Evolutionary conservation across 176 grass and related monocot species (phyloP), one percentile per base, ranked within the genome.

Genomic region (Oryza meridionalis): DNA sequence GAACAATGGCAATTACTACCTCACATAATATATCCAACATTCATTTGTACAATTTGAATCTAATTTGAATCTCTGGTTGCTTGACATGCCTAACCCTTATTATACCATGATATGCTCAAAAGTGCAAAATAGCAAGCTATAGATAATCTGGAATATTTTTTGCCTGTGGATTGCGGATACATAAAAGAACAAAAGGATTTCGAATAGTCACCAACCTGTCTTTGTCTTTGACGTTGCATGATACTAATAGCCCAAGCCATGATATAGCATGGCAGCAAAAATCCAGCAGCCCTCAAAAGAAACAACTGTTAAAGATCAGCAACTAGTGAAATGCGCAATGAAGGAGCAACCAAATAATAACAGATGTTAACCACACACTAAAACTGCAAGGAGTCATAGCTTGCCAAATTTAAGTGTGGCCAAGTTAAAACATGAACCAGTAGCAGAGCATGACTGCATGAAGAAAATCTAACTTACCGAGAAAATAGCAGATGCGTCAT

Each of bases 231-330:
- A 71, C 90, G 90, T 59, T 97, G 92, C 82, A 97, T 84, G 55
- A 97, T 91, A 66, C 84, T 97, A 73, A 97, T 94, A 49, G 92
- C 95, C 95, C 95, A 94, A 32, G 95, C 95, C 95, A 97, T 93
- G 47, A 97, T 91, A 76, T 97, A 97, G 82, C 92, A 97, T 9
- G 92, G 95, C 76, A 97, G 70, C 64, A 97, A 85, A 93, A 97
- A 97, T 62, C 95, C 95, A 94, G 95, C 95, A 50, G 95, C 95
- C 45, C 91, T 90, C 27, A 97, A 86, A n/a, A 97, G 88, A 84
- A 97, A 97, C 32, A 94, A 77, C 95, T 97, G 77, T 63, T 51
- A 42, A 84, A 67, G 42, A 81, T 17, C 35, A 85, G 65, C 21
- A 82, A 44, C 59, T 47, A 81, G 51, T 72, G 7, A 84, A 84